Evolutionary conservation across 2,329 filamentous ascomycete genomes (phyloP), one percentile per base, ranked within the genome.

Genomic region (Zymoseptoria brevis): DNA sequence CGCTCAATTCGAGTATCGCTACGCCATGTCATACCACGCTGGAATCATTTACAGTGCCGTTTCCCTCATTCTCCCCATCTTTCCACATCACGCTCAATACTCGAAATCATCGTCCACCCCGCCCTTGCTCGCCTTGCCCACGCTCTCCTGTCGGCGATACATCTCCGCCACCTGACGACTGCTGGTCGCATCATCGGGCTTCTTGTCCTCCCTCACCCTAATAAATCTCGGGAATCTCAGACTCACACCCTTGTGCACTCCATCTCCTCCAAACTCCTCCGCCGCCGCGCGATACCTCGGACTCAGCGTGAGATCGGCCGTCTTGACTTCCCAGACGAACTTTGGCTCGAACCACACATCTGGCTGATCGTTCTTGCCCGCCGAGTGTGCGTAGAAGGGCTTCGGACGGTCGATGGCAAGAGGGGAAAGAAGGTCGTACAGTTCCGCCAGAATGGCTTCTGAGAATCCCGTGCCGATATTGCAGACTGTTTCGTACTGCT

Each of bases 381-480:
- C 78, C 3, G 88, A 91, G 74, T 99, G 94, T 0, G 85, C 81
- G 75, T 97, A 99, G 74, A 96, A 99, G 0, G 94, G 94, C 71
- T 99, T 99, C 1, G 93, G 84, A 0, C 87, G 85, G 71, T 96
- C 90, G 67, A 99, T 99, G 66, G 88, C 85, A 54, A 90, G 85
- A 8, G 85, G 81, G 0, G 84, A 87, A 26, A 99, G 85, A 55
- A 87, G 81, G 22, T 82, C 79, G 77, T 97, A 86, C 13, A 97
- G 80, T 41, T 92, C 88, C 69, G 95, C 89, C n/a, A 99, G 87
- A 2, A 93, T 82, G n/a, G 87, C 89, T 75, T 99, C 94, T 0
- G 88, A 93, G 76, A 99, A 99, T 2, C 94, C 94, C 0, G 94
- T 99, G 66, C 94, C 94, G 68, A 99, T 97, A 74, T 99, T 99